Evolutionary conservation across 805 yeast species (phyloP).

Genomic region (Sungouiozyma intestinalis): DNA sequence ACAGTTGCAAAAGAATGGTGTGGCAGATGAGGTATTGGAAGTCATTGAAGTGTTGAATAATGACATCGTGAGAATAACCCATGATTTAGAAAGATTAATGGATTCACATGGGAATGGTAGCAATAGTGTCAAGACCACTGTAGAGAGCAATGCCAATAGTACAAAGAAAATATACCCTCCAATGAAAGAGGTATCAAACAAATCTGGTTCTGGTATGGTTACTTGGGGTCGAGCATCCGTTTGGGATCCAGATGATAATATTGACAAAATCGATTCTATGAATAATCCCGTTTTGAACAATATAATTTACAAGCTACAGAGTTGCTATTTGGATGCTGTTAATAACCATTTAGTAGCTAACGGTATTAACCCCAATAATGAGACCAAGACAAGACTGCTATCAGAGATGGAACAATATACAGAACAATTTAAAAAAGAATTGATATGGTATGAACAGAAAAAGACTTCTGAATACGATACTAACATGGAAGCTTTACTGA

Average conservation of each 20-base stretch:
- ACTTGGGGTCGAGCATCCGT: conserved; percentile 7
- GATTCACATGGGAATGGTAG: conserved; percentile 9
- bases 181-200: too few species aligned
- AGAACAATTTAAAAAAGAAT: conserved; percentile 29
- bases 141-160: neutral
- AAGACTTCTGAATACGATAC: conserved; percentile 28
- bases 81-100: conserved; percentile 25
- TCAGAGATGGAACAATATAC: conserved; percentile 5
- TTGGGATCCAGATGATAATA: conserved; percentile 7
- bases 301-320: conserved; percentile 15
- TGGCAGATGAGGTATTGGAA: conserved; percentile 21
- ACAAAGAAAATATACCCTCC: too few species aligned
- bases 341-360: neutral
- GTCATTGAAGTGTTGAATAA: conserved; percentile 22
- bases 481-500: conserved; percentile 28
- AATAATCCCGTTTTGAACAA: conserved; percentile 14
- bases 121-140: neutral
- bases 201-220: too few species aligned
- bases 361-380: neutral
- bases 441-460: conserved; percentile 30
- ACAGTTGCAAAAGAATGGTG: conserved; percentile 4
- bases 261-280: conserved; percentile 3
- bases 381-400: neutral
- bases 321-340: conserved; percentile 6
- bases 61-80: conserved; percentile 26